Conservation (phyloP, 768 basidiomycete species). For the Termitomyces heimii region DNA sequence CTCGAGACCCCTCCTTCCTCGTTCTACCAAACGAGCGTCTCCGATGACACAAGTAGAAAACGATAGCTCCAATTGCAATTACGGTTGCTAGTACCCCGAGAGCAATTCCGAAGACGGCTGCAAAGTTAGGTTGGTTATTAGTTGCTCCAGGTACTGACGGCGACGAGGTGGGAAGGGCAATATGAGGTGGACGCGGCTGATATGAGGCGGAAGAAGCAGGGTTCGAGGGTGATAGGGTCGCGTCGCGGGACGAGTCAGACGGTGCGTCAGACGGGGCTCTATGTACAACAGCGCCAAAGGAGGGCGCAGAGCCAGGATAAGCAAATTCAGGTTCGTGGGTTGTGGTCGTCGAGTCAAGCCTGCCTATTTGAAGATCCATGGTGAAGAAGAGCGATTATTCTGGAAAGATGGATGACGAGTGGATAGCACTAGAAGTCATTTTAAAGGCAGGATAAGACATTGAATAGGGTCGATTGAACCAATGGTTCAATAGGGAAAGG, state of each 20-base stretch:
- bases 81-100: constrained; percentile 12
- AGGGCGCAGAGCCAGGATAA: not conserved
- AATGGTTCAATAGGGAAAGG: not conserved
- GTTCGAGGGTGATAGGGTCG: too few relatives aligned
- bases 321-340: not conserved
- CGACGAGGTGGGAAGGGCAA: constrained; percentile 4
- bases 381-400: not conserved
- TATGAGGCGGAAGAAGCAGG: not conserved
- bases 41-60: constrained; percentile 11
- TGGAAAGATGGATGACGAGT: not conserved
- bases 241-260: not conserved
- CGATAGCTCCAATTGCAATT: constrained; percentile 4
- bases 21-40: not conserved
- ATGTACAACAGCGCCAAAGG: not conserved
- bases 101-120: constrained; percentile 15
- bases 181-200: constrained; percentile 6
- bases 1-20: not conserved
- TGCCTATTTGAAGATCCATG: not conserved
- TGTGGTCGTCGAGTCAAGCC: not conserved
- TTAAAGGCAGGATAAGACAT: constrained; percentile 4
- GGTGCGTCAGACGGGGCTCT: not conserved
- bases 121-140: not conserved
- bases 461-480: not conserved
- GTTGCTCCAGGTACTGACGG: not conserved
- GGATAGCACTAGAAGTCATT: not conserved